Evolutionary conservation across 495 filamentous ascomycete genomes (phyloP).

Genomic region (Podospora comata): DNA sequence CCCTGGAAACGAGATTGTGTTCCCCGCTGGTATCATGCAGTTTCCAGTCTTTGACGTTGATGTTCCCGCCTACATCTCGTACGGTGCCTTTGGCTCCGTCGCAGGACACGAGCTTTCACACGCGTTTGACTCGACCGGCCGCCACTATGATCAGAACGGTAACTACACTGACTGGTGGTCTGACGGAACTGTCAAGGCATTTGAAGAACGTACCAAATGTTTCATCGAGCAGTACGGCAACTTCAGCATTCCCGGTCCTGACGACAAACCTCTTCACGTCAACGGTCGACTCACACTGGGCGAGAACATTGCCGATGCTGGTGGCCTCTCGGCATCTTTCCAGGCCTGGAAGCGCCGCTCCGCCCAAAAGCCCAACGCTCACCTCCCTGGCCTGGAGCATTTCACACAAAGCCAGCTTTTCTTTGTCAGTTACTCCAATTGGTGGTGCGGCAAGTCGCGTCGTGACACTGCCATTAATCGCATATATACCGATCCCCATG

Average conservation of each 20-base stretch:
- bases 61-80: slow-evolving; percentile 63
- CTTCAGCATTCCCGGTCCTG: slow-evolving; percentile 56
- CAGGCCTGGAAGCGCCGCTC: slow-evolving; percentile 52
- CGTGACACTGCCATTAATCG: slow-evolving; percentile 58
- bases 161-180: slow-evolving; percentile 72
- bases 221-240: slow-evolving; percentile 68
- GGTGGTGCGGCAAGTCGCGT: slow-evolving; percentile 64
- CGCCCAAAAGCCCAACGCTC: slow-evolving; percentile 49
- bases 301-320: slow-evolving; percentile 76
- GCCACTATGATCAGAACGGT: slow-evolving; percentile 65
- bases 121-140: slow-evolving; percentile 68
- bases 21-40: slow-evolving; percentile 73
- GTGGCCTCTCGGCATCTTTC: slow-evolving; percentile 63
- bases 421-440: slow-evolving; percentile 63
- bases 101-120: slow-evolving; percentile 63
- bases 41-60: slow-evolving; percentile 61
- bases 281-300: slow-evolving; percentile 68
- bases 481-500: slow-evolving; percentile 46
- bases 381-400: slow-evolving; percentile 61
- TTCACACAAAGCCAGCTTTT: slow-evolving; percentile 73
- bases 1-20: slow-evolving; percentile 67
- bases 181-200: slow-evolving; percentile 53
- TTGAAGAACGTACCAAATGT: slow-evolving; percentile 62
- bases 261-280: slow-evolving; percentile 25
- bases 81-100: slow-evolving; percentile 56